These are phyloP conservation scores for Selaginella tamariscina DNA, from an alignment of 75 land plant genomes.

Conservation along the genomic window DNA sequence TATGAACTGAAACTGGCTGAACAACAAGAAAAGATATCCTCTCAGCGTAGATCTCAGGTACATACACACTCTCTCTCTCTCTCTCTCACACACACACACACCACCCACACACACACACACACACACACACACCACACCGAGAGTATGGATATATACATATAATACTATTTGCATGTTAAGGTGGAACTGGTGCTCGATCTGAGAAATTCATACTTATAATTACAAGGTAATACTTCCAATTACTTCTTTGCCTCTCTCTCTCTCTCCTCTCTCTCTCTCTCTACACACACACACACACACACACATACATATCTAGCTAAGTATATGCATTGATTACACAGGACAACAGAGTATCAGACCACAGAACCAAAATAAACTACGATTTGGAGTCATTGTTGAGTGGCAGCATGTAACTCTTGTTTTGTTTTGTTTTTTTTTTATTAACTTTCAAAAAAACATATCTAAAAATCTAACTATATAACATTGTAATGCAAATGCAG, in stretches of 20 bases:
- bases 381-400: conserved; percentile 72
- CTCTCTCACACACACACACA: conserved; percentile 51
- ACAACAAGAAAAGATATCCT: too few relatives aligned
- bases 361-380: conserved; percentile 87
- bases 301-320: neutral
- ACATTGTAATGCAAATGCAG: conserved; percentile 27
- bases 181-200: conserved; percentile 88
- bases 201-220: too few relatives aligned
- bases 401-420: conserved; percentile 41
- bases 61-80: conserved; percentile 48
- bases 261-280: neutral
- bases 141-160: neutral
- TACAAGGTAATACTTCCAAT: conserved; percentile 92
- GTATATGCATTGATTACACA: too few relatives aligned
- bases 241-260: conserved; percentile 16
- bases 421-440: neutral
- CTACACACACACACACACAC: too few relatives aligned
- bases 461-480: neutral
- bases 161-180: conserved; percentile 26
- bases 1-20: conserved; percentile 88
- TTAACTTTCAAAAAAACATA: too few relatives aligned
- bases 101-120: too few relatives aligned
- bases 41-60: too few relatives aligned
- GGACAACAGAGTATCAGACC: too few relatives aligned
- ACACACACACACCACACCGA: too few relatives aligned